These are phyloP conservation scores for Cymbopogon citratus DNA, from an alignment of 176 grass and related monocot species.

Conservation along the genomic window DNA sequence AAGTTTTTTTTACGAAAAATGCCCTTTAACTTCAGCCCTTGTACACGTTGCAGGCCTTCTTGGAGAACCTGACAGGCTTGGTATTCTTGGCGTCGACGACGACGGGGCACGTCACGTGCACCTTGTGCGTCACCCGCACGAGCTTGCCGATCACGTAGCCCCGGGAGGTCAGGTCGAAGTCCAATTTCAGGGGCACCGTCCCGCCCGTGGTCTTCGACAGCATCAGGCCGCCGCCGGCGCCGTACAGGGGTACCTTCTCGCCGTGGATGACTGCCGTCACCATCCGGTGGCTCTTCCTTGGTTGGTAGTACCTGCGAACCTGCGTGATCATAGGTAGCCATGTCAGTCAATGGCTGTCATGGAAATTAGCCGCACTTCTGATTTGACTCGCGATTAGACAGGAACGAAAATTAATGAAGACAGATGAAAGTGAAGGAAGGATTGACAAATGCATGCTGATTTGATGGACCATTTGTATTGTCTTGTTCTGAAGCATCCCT, in stretches of 20 bases:
- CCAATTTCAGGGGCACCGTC: slow-evolving; percentile 60
- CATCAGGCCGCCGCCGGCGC: slow-evolving; percentile 56
- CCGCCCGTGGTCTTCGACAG: slow-evolving; percentile 51
- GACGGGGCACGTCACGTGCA: slow-evolving; percentile 60
- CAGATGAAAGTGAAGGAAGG: neutral
- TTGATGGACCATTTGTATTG: slow-evolving; percentile 10
- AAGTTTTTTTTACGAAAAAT: neutral
- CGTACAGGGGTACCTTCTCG: slow-evolving; percentile 87
- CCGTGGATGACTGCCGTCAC: slow-evolving; percentile 47
- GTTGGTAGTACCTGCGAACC: slow-evolving; percentile 87
- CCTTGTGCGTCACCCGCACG: slow-evolving; percentile 77
- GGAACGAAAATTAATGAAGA: neutral
- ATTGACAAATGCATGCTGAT: neutral
- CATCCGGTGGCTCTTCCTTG: slow-evolving; percentile 69
- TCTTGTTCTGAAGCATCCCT: neutral
- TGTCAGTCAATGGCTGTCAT: neutral
- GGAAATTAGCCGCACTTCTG: neutral
- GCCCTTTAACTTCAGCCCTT: neutral
- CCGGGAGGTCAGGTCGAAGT: slow-evolving; percentile 64
- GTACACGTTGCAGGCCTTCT: slow-evolving; percentile 52
- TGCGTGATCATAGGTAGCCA: slow-evolving; percentile 14
- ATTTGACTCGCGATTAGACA: neutral
- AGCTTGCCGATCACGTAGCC: slow-evolving; percentile 89
- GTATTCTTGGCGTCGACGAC: slow-evolving; percentile 49
- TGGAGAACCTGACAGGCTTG: slow-evolving; percentile 62